A percentile compares a stretch with the other conserved stretches of the same genome.
These are phyloP conservation scores for Coemansia sp. DNA, from an alignment of 192 early-diverging fungal genomes.

Conservation along the genomic window DNA sequence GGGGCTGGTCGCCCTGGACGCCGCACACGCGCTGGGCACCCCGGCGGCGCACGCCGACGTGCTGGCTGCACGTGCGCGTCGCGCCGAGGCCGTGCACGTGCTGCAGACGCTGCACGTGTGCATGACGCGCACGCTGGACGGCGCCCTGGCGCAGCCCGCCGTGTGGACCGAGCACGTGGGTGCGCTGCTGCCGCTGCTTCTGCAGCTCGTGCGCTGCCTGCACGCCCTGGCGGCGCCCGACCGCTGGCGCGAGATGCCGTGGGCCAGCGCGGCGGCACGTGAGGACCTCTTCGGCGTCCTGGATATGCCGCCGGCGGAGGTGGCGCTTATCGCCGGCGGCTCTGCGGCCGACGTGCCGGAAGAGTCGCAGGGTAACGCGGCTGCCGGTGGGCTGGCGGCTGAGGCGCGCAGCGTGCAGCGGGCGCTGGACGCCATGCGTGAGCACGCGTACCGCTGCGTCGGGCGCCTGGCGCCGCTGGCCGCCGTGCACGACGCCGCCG, in stretches of 20 bases:
- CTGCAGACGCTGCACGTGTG: conserved; percentile 33
- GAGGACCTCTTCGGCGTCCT: conserved; percentile 31
- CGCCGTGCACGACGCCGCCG: conserved; percentile 10
- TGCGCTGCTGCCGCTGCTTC: conserved; percentile 21
- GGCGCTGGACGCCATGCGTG: conserved; percentile 20
- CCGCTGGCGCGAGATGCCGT: conserved; percentile 21
- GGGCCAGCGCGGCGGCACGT: conserved; percentile 25
- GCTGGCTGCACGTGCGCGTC: conserved; percentile 11
- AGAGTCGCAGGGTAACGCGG: not conserved
- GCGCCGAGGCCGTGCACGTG: conserved; percentile 12
- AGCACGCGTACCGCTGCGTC: conserved; percentile 33
- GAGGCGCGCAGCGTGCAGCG: conserved; percentile 21
- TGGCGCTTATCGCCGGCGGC: conserved; percentile 12
- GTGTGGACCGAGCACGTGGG: conserved; percentile 35
- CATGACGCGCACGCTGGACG: conserved; percentile 31
- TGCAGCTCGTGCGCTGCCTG: conserved; percentile 30
- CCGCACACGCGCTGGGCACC: not conserved
- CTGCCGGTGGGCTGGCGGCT: conserved; percentile 1
- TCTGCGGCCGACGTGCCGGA: not conserved
- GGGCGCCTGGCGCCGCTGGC: conserved; percentile 24
- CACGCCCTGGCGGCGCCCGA: conserved; percentile 41
- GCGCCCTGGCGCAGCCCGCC: conserved; percentile 9
- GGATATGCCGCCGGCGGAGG: conserved; percentile 24
- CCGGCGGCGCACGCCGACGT: not conserved
- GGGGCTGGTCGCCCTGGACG: conserved; percentile 29